Evolutionary conservation across 306 rosid species (phyloP).

Genomic region (Begonia loranthoides): DNA sequence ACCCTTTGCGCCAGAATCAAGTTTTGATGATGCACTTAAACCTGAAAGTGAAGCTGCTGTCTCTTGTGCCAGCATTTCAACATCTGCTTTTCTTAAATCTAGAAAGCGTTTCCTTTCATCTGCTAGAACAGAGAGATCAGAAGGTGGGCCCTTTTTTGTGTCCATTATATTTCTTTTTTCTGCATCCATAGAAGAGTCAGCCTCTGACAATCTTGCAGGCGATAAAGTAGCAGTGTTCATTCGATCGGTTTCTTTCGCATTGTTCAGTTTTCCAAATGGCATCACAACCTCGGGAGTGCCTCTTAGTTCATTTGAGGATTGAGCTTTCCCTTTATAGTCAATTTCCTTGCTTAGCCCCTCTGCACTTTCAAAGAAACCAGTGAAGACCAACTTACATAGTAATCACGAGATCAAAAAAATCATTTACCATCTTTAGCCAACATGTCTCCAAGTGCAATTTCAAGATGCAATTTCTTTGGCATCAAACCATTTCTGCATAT

Average conservation of each 20-base stretch:
- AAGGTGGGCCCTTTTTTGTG: constrained; percentile 30
- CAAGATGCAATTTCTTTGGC: constrained; percentile 97
- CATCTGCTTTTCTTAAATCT: constrained; percentile 32
- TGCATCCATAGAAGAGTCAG: constrained; percentile 49
- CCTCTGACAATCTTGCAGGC: constrained; percentile 45
- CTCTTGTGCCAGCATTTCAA: constrained; percentile 51
- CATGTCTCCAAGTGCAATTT: constrained; percentile 75
- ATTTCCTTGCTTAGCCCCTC: constrained; percentile 62
- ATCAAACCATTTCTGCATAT: constrained; percentile 76
- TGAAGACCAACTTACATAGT: constrained; percentile 1
- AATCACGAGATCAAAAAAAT: neutral
- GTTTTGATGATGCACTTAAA: constrained; percentile 29
- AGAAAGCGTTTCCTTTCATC: constrained; percentile 39
- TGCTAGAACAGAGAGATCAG: constrained; percentile 29
- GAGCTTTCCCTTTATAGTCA: constrained; percentile 64
- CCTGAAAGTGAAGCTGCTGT: constrained; percentile 30
- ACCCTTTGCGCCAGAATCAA: constrained; percentile 40
- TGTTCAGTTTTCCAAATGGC: constrained; percentile 52
- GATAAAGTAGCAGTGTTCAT: constrained; percentile 31
- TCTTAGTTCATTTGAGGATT: constrained; percentile 48
- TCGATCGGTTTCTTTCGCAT: constrained; percentile 43
- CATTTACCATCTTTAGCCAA: constrained; percentile 64
- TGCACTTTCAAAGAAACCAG: constrained; percentile 17
- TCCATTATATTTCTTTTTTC: constrained; percentile 39
- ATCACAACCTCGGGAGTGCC: constrained; percentile 35